A percentile compares a stretch with the other conserved stretches of the same genome.
These are phyloP conservation scores for Arabidopsis arenosa DNA, from an alignment of 345 rosid genomes.

Conservation along the genomic window DNA sequence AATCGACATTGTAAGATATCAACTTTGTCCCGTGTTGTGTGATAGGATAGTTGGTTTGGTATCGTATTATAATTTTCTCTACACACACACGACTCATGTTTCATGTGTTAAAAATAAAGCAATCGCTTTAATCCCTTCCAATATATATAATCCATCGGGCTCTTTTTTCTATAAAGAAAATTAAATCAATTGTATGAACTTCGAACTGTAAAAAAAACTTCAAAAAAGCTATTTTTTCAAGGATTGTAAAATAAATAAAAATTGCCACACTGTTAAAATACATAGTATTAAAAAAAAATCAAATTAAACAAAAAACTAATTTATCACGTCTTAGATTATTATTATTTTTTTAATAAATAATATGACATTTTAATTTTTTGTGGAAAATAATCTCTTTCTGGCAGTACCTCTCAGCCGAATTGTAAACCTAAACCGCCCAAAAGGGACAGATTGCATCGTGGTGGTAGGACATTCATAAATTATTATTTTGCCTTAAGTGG, in stretches of 20 bases:
- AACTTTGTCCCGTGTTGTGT: constrained; percentile 14
- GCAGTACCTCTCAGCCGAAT: constrained; percentile 8
- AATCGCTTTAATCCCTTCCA: background rate
- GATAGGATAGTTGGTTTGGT: constrained; percentile 4
- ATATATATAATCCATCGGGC: background rate
- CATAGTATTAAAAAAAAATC: background rate
- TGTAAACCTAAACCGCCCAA: constrained; percentile 20
- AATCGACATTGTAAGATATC: constrained; percentile 9
- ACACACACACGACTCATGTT: constrained; percentile 7
- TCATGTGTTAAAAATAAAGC: background rate
- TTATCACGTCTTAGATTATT: background rate
- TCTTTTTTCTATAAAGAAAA: background rate
- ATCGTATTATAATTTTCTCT: constrained; percentile 6
- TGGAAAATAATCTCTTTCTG: background rate
- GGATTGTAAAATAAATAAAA: background rate
- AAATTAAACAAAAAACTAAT: background rate
- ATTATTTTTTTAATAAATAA: background rate
- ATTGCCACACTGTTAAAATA: background rate
- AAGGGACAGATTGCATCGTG: constrained; percentile 23
- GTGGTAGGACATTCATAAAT: constrained; percentile 38
- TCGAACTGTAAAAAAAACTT: background rate
- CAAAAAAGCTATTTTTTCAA: background rate
- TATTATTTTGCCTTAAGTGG: constrained; percentile 11
- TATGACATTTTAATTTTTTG: background rate
- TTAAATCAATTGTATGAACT: background rate